Evolutionary conservation across 192 early-diverging fungal species (phyloP).

Genomic region (Podila verticillata): DNA sequence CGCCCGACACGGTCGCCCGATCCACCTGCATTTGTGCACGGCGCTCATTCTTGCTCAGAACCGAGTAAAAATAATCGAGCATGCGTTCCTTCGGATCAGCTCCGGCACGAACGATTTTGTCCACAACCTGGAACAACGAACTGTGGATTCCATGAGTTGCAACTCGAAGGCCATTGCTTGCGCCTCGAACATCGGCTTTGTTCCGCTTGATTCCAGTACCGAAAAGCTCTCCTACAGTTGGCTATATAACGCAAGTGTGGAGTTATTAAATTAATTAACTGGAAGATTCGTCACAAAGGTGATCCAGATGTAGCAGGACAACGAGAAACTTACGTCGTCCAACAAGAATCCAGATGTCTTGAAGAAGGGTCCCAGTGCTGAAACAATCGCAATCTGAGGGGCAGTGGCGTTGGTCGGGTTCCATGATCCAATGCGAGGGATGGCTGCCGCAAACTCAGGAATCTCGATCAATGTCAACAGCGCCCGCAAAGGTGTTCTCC

Average conservation of each 20-base stretch:
- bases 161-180: constrained; percentile 66
- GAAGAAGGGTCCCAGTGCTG: constrained; percentile 84
- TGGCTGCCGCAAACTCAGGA: constrained; percentile 64
- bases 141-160: constrained; percentile 66
- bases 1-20: constrained; percentile 72
- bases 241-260: constrained; percentile 22
- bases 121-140: constrained; percentile 59
- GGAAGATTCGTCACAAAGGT: not conserved
- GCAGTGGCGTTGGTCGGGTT: constrained; percentile 65
- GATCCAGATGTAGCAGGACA: not conserved
- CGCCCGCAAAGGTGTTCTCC: constrained; percentile 34
- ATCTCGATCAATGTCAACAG: constrained; percentile 53
- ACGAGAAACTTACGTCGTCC: constrained; percentile 51
- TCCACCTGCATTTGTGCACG: constrained; percentile 88
- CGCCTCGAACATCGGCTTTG: constrained; percentile 60
- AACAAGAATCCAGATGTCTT: constrained; percentile 61
- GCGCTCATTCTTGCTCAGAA: constrained; percentile 71
- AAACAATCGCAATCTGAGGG: constrained; percentile 64
- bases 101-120: constrained; percentile 75
- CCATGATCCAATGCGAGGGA: constrained; percentile 61
- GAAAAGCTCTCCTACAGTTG: constrained; percentile 55
- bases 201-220: constrained; percentile 64
- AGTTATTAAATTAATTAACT: no score
- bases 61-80: constrained; percentile 72
- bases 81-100: constrained; percentile 65